A percentile compares a stretch with the other conserved stretches of the same genome.
These are phyloP conservation scores for Turnera subulata DNA, from an alignment of 345 rosid genomes.

Conservation along the genomic window DNA sequence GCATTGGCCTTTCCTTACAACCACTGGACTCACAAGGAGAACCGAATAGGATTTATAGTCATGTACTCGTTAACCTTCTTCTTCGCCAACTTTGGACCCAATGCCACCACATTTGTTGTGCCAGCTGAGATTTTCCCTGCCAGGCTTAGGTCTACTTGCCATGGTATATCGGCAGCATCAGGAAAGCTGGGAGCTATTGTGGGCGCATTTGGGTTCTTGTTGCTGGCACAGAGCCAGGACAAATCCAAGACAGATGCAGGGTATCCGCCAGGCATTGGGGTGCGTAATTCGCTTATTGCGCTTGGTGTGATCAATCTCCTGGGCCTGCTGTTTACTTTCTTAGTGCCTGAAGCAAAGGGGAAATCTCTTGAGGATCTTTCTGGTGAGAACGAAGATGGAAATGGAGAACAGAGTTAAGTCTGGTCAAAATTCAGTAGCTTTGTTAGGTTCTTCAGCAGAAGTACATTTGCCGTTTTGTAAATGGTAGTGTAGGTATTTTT, in stretches of 20 bases:
- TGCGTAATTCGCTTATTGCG: constrained; percentile 5
- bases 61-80: constrained; percentile 71
- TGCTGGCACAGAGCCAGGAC: constrained; percentile 15
- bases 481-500: too few relatives aligned
- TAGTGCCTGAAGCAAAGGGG: not conserved
- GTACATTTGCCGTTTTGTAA: too few relatives aligned
- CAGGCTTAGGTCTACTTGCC: constrained; percentile 1
- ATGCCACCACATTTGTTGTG: constrained; percentile 63
- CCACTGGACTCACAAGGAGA: constrained; percentile 64
- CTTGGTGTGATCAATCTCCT: constrained; percentile 4
- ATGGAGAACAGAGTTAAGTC: too few relatives aligned
- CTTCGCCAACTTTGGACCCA: constrained; percentile 79
- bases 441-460: too few relatives aligned
- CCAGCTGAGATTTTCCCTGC: constrained; percentile 5
- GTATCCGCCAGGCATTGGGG: constrained; percentile 7
- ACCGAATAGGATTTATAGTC: constrained; percentile 52
- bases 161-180: constrained; percentile 36
- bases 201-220: constrained; percentile 6
- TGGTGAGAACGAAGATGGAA: not conserved
- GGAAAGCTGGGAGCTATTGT: constrained; percentile 70
- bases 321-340: not conserved
- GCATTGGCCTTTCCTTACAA: constrained; percentile 68
- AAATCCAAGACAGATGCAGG: constrained; percentile 16
- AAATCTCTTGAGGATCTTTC: constrained; percentile 7
- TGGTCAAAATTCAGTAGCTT: too few relatives aligned